Evolutionary conservation across 164 flowering plant species (phyloP), one percentile per base, ranked within the genome.

Genomic region (Hamamelis virginiana): DNA sequence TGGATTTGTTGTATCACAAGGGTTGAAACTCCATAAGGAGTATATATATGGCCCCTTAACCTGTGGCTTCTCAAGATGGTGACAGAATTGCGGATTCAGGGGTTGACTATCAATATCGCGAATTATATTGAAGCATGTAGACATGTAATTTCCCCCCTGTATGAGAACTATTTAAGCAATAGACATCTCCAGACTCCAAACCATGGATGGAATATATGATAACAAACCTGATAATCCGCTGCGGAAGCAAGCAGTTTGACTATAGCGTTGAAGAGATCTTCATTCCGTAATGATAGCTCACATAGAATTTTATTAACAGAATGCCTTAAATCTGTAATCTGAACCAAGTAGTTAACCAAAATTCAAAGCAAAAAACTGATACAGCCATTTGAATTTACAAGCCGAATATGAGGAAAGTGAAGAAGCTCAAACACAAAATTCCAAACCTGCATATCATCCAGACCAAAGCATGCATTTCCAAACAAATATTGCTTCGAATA

Each of bases 221-320:
- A 64, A 59, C 79, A 57, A 60, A 92, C 99, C 99, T 92, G 99
- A 76, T 84, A 77, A 45, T 51, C 66, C 50, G 99, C 97, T n/a
- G 94, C 91, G 76, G 89, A 82, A 68, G 85, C 81, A 9, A 95
- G 89, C 64, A 92, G 66, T 72, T 81, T 77, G 28, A 91, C 43
- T 15, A 73, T 72, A 59, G 91, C 86, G 78, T 86, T 72, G 70
- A 83, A 72, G 33, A 89, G 86, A 77, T 89, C 92, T 80, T 87
- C 89, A 77, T 77, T 78, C 65, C 50, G 55, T 13, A 67, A 70
- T 33, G 87, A 73, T 64, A 80, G 82, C 68, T 84, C 86, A 65
- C 69, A 62, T 25, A 95, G 67, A 43, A 86, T 80, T 21, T 66
- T 67, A 59, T 58, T 61, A 50, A 91, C 64, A 27, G 91, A 75